Base-by-base conservation (phyloP, 2,329 filamentous ascomycete species). In the Pezicula radicicola region DNA sequence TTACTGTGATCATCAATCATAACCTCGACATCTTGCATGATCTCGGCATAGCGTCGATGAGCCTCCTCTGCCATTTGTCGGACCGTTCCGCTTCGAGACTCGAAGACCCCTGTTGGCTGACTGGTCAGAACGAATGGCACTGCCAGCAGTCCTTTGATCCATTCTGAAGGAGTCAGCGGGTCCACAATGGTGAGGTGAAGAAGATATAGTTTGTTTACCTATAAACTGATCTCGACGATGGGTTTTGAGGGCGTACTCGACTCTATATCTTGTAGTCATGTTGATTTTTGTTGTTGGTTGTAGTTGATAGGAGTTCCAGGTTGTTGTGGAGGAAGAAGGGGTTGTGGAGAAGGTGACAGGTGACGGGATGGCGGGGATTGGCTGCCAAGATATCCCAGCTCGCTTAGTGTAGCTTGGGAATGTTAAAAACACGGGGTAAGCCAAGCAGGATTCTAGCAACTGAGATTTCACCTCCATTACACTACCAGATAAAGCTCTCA, bases 71-170 rank as follows among this genome's bases (percentile, higher is more conserved):
- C 89, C 76, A 93, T 91, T 52, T 85, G 80, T 42, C 80, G 75
- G 47, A 93, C 80, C 50, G 77, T 80, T 50, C 80, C 76, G 51
- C 79, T 77, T 61, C 84, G 79, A 51, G 81, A 77, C 58, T 92
- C 87, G 63, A 93, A 91, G 40, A 91, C 83, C 18, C 91, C 91
- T 1, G 91, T 95, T 3, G 94, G 94, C 67, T 97, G 92, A 1
- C 93, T 97, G 69, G 96, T 91, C 49, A 99, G 82, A 37, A 99
- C 93, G 67, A 99, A 99, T 0, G 94, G 94, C 1, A 97, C 93
- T 1, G 94, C 94, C 12, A 97, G 77, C 4, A 97, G 81, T 37
- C 88, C 89, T 73, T 99, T 97, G 77, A 97, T 90, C 93, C 93
- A 97, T 87, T 96, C 91, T 84, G 63, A 55, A 39, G 43, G 49